A percentile compares a stretch with the other conserved stretches of the same genome.
phyloP scores from a whole-genome alignment of 176 grass and related monocot genomes.

The Miscanthus lutarioriparius region DNA sequence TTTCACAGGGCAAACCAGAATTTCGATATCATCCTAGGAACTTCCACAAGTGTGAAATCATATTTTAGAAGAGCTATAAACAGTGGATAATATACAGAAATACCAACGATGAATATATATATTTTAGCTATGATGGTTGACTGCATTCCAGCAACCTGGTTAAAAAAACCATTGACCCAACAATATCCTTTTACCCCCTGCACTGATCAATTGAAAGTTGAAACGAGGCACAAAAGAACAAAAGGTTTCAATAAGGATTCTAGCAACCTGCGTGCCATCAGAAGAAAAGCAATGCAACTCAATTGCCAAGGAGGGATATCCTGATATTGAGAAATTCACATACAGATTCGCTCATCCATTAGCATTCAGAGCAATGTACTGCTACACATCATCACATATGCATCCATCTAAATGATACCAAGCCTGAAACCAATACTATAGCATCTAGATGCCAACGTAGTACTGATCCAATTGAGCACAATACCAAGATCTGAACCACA shows the following conservation, averaged over 20 bases:
- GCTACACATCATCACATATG: slow-evolving; percentile 34
- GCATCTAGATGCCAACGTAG: not conserved
- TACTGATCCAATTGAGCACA: slow-evolving; percentile 6
- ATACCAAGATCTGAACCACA: slow-evolving; percentile 19
- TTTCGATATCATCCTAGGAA: not conserved
- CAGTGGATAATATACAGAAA: not conserved
- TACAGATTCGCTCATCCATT: slow-evolving; percentile 11
- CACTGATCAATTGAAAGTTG: not conserved
- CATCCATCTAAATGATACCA: not conserved
- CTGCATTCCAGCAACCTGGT: not conserved
- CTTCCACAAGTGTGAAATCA: not conserved
- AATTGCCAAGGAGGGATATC: not conserved
- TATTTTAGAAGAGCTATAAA: not conserved
- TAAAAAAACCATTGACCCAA: not conserved
- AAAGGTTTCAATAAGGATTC: not conserved
- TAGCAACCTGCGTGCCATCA: not conserved
- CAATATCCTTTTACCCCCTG: not conserved
- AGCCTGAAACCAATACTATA: slow-evolving; percentile 14
- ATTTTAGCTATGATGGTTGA: not conserved
- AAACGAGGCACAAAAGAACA: slow-evolving; percentile 9
- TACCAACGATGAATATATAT: not conserved
- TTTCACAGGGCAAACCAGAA: slow-evolving; percentile 1
- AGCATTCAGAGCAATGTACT: slow-evolving; percentile 16
- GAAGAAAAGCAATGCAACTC: not conserved
- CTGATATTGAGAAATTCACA: not conserved